These are phyloP conservation scores for Aspergillus wentii DNA, from an alignment of 495 filamentous ascomycete genomes.

Conservation along the genomic window DNA sequence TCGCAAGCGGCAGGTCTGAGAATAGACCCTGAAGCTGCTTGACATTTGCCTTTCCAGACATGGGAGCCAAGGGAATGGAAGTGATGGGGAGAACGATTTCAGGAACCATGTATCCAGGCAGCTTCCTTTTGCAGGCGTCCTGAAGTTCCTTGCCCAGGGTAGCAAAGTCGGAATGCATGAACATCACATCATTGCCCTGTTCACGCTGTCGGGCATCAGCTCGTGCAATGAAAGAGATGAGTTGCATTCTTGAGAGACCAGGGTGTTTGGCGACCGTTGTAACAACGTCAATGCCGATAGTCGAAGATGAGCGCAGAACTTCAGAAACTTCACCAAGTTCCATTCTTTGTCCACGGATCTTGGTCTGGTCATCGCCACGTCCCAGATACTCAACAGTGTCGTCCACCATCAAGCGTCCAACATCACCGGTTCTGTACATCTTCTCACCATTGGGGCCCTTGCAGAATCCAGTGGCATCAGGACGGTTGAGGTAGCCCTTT, in stretches of 20 bases:
- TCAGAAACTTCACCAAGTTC: conserved; percentile 72
- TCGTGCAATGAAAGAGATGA: conserved; percentile 34
- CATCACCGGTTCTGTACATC: conserved; percentile 47
- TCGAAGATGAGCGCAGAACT: conserved; percentile 36
- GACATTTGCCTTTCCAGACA: conserved; percentile 46
- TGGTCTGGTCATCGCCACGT: conserved; percentile 72
- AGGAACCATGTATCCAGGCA: conserved; percentile 53
- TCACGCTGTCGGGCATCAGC: conserved; percentile 3
- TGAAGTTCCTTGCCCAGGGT: conserved; percentile 24
- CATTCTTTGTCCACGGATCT: conserved; percentile 71
- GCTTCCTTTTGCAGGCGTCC: conserved; percentile 29
- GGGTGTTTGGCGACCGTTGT: conserved; percentile 40
- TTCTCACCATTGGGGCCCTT: conserved; percentile 30
- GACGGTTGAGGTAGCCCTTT: conserved; percentile 78
- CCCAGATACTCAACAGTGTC: conserved; percentile 61
- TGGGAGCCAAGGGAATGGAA: conserved; percentile 31
- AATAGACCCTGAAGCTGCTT: conserved; percentile 36
- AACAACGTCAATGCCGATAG: conserved; percentile 29
- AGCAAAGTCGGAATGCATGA: conserved; percentile 18
- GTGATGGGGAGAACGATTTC: conserved; percentile 43
- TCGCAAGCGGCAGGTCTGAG: conserved; percentile 9
- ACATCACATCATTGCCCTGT: conserved; percentile 4
- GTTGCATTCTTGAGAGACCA: conserved; percentile 34
- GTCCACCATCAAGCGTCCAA: conserved; percentile 41
- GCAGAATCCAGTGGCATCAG: conserved; percentile 47